Conservation (phyloP, 106 monocot genomes). For the Dioscorea dumetorum region DNA sequence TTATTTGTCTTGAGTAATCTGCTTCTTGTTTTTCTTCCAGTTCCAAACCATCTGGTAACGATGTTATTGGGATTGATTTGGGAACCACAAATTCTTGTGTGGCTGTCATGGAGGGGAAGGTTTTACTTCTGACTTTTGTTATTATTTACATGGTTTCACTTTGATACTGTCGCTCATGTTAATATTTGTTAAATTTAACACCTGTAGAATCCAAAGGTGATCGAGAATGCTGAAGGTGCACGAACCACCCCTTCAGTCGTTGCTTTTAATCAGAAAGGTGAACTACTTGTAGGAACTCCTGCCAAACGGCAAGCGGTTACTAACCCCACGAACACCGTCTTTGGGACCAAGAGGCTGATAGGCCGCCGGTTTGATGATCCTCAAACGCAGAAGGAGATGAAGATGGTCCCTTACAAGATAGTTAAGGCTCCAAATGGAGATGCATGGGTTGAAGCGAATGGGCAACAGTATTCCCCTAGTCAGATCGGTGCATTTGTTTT, state of each 20-base stretch:
- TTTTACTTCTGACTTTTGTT: background rate
- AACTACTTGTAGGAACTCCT: constrained; percentile 46
- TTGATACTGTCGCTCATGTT: background rate
- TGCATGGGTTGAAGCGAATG: constrained; percentile 63
- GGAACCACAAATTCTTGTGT: constrained; percentile 54
- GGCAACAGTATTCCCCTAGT: constrained; percentile 56
- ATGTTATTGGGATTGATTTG: constrained; percentile 57
- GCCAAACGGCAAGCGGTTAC: constrained; percentile 58
- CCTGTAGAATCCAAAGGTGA: constrained; percentile 41
- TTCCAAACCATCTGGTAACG: constrained; percentile 45
- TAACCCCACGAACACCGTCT: constrained; percentile 49
- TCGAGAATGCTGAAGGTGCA: constrained; percentile 49
- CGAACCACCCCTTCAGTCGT: constrained; percentile 60
- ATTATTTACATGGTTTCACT: background rate
- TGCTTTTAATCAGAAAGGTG: constrained; percentile 50
- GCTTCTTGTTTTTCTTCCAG: constrained; percentile 11
- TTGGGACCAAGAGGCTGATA: constrained; percentile 50
- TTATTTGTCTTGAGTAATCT: background rate
- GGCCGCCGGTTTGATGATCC: constrained; percentile 48
- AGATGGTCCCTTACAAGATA: constrained; percentile 65
- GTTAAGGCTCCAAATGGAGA: constrained; percentile 55
- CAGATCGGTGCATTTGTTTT: constrained; percentile 63
- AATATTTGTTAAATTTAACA: background rate
- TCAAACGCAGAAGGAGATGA: constrained; percentile 61
- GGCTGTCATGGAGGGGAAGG: constrained; percentile 58